phyloP scores from a whole-genome alignment of 2,329 filamentous ascomycete genomes.

The Aspergillus costaricaensis region DNA sequence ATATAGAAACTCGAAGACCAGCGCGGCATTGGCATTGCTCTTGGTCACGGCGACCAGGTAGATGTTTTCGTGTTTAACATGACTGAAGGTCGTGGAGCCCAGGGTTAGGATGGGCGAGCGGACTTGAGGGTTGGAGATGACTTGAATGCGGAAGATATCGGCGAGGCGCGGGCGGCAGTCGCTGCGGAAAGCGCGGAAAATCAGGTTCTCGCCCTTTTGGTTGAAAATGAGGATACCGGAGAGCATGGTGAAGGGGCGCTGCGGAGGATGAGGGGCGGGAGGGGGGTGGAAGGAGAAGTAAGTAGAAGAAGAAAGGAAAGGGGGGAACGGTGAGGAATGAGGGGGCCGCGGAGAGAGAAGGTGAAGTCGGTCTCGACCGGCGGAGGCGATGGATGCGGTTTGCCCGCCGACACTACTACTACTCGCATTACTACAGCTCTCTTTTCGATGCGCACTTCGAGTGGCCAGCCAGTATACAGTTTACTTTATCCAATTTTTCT shows the following conservation, averaged over 20 bases:
- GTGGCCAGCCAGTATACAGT: too few species aligned
- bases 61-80: slow-evolving; percentile 99
- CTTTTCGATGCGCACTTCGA: too few species aligned
- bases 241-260: slow-evolving; percentile 66
- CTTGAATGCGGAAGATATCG: slow-evolving; percentile 98
- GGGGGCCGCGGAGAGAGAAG: not conserved
- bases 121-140: slow-evolving; percentile 97
- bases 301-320: slow-evolving; percentile 6
- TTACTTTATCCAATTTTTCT: too few species aligned
- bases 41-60: slow-evolving; percentile 97
- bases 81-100: slow-evolving; percentile 96
- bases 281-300: not conserved
- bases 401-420: too few species aligned
- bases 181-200: slow-evolving; percentile 97
- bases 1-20: slow-evolving; percentile 98
- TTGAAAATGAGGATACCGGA: slow-evolving; percentile 98
- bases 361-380: not conserved
- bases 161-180: slow-evolving; percentile 96
- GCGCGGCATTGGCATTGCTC: slow-evolving; percentile 96
- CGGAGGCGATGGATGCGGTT: not conserved
- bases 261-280: slow-evolving; percentile 12
- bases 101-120: slow-evolving; percentile 96
- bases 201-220: slow-evolving; percentile 99
- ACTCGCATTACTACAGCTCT: too few species aligned
- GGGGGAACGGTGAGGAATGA: slow-evolving; percentile 5